Base-by-base conservation (phyloP, 257 asterid genomes). In the Knoxia roxburghii region DNA sequence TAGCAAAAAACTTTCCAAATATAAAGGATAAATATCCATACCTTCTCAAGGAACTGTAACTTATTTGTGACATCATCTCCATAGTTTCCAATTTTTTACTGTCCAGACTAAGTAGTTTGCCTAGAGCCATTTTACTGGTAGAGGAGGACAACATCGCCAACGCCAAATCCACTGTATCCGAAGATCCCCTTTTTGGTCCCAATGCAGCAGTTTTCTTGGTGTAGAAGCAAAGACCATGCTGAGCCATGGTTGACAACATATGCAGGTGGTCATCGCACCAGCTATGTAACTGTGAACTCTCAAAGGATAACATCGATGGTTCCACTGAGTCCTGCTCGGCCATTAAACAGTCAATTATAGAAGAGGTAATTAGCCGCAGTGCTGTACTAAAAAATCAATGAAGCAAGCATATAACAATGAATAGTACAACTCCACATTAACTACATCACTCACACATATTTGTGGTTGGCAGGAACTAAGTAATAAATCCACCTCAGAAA, bases 191-290 rank as follows among this genome's bases (percentile, higher is more conserved):
- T 55, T 35, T 64, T 56, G 86, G 73, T 62, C 82, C 86, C 39
- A 83, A 64, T 26, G 81, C 79, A 72, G 78, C 77, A 69, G 84
- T 72, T 81, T 88, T 85, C 74, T 82, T 90, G 6, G 91, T 75
- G 61, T 81, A 90, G 73, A 77, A 80, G 82, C 95, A 90, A 71
- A 85, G 76, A 43, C 95, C 99, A 63, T 94, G 99, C 79, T 90
- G 84, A 45, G 87, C 89, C 68, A 84, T 62, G 68, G 77, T 52
- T 9, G 95, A 86, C 50, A 95, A 76, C 83, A 94, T 90, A 67
- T 88, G 86, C 76, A 84, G 50, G 74, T 87, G 99, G 72, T 75
- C 77, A 23, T 93, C 96, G 72, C 75, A 77, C 83, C 86, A 90
- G 74, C 76, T 73, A 73, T 65, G 74, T 8, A 89, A 81, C 70